These are phyloP conservation scores for Trichoderma sp. DNA, from an alignment of 2,329 filamentous ascomycete genomes.

Conservation along the genomic window DNA sequence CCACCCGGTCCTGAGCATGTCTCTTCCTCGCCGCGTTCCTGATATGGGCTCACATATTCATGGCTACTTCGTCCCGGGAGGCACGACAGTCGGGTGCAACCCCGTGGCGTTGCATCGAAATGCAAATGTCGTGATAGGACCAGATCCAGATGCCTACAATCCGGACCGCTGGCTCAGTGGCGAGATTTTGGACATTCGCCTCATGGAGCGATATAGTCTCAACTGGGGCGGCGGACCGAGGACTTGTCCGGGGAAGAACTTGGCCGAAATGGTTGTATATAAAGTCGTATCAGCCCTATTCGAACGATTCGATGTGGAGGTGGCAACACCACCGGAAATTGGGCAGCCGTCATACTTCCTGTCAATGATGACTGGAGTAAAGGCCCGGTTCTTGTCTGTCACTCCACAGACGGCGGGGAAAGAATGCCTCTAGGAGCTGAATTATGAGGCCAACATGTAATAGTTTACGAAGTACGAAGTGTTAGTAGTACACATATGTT, in stretches of 20 bases:
- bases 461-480: not conserved
- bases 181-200: slow-evolving; percentile 27
- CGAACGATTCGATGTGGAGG: slow-evolving; percentile 43
- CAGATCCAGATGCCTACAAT: slow-evolving; percentile 41
- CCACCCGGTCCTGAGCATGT: slow-evolving; percentile 51
- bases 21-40: slow-evolving; percentile 47
- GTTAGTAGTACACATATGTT: not conserved
- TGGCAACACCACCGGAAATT: slow-evolving; percentile 38
- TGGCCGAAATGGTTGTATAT: slow-evolving; percentile 50
- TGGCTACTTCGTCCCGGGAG: slow-evolving; percentile 40
- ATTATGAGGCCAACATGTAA: not conserved
- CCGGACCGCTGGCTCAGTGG: slow-evolving; percentile 48
- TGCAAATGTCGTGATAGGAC: slow-evolving; percentile 44
- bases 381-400: slow-evolving; percentile 36
- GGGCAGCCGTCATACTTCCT: slow-evolving; percentile 49
- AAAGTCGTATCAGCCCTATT: slow-evolving; percentile 44
- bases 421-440: not conserved
- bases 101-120: slow-evolving; percentile 51
- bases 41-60: slow-evolving; percentile 37
- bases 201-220: slow-evolving; percentile 49
- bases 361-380: slow-evolving; percentile 50
- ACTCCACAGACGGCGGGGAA: not conserved
- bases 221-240: slow-evolving; percentile 52
- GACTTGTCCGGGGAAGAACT: slow-evolving; percentile 48
- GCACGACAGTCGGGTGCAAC: slow-evolving; percentile 50